Conservation (phyloP, 345 rosid genomes). For the Rhizophora mangle region DNA sequence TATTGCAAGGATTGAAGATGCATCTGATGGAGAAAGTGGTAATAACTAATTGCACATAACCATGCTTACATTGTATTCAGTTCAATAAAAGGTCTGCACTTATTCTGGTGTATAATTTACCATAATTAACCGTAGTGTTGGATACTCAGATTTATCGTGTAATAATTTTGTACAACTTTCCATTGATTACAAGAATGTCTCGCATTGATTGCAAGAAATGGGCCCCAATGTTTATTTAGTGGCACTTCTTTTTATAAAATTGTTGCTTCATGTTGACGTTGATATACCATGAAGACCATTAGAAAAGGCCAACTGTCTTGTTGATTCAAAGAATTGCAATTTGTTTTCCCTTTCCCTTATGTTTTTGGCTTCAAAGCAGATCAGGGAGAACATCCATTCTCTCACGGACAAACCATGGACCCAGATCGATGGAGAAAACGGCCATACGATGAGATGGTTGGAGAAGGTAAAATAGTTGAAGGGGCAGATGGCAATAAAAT, state of each 20-base stretch:
- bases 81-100: conserved; percentile 21
- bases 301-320: not conserved
- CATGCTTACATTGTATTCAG: conserved; percentile 29
- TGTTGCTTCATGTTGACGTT: not conserved
- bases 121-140: conserved; percentile 28
- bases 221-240: not conserved
- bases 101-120: conserved; percentile 30
- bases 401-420: conserved; percentile 35
- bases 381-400: conserved; percentile 32
- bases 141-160: conserved; percentile 27
- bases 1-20: conserved; percentile 90
- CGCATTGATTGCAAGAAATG: conserved; percentile 4
- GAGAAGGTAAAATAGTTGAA: conserved; percentile 29
- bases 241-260: not conserved
- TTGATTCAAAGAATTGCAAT: conserved; percentile 20
- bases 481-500: conserved; percentile 33
- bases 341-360: conserved; percentile 2
- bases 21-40: conserved; percentile 98
- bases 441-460: conserved; percentile 29
- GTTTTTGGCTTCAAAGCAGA: conserved; percentile 40
- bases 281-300: not conserved
- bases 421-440: conserved; percentile 39
- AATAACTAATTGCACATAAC: conserved; percentile 60
- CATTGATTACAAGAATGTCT: conserved; percentile 11
- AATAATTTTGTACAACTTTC: conserved; percentile 22